phyloP scores from a whole-genome alignment of 140 eudicot species.

The Ambrosia hybrid region DNA sequence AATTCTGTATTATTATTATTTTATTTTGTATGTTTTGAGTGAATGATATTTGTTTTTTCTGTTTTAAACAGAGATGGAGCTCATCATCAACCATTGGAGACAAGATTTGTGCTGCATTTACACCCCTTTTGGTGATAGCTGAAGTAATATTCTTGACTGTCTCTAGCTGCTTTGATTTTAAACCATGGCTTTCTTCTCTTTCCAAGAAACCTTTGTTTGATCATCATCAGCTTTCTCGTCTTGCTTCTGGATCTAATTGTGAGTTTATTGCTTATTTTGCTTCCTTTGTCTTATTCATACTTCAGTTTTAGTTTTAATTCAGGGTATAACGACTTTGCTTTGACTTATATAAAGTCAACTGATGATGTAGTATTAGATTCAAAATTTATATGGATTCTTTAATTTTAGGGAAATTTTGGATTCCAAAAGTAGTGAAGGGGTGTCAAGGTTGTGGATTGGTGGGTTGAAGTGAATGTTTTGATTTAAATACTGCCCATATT shows the following conservation, averaged over 20 bases:
- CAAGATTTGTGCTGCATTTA: constrained; percentile 48
- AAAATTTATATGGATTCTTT: too few species aligned
- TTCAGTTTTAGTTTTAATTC: not conserved
- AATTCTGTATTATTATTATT: not conserved
- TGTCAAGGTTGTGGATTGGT: too few species aligned
- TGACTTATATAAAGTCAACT: not conserved
- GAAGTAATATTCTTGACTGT: constrained; percentile 51
- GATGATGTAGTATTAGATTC: too few species aligned
- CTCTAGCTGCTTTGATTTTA: constrained; percentile 49
- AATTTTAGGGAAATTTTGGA: too few species aligned
- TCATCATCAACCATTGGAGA: constrained; percentile 63
- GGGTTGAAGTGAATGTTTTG: too few species aligned
- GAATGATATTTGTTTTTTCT: too few species aligned
- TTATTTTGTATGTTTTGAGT: not conserved
- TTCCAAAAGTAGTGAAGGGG: too few species aligned
- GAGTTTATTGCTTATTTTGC: not conserved
- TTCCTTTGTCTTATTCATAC: not conserved
- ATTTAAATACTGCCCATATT: too few species aligned
- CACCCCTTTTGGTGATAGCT: constrained; percentile 55
- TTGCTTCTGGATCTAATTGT: constrained; percentile 71
- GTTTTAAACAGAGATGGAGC: constrained; percentile 44
- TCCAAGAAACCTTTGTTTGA: constrained; percentile 25
- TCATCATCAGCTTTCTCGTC: constrained; percentile 44
- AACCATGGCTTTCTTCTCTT: not conserved
- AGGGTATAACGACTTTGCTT: not conserved